Conservation (phyloP, 2,329 filamentous ascomycete species). For the Ophiocordyceps camponoti-floridani region DNA sequence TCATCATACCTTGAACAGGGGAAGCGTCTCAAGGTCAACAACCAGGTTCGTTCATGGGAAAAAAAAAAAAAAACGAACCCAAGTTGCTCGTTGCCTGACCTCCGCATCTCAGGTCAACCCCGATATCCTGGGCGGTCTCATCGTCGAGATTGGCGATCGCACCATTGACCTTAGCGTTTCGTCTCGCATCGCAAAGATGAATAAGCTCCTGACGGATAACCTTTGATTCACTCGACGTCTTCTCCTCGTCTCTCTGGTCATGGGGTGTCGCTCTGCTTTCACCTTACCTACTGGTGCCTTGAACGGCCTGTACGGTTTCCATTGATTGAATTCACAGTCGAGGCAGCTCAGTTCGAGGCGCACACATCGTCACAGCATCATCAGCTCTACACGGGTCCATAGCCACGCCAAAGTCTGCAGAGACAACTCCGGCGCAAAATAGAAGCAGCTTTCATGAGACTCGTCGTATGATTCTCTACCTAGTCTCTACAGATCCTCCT, state of each 20-base stretch:
- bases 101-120: conserved; percentile 56
- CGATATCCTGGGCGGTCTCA: conserved; percentile 80
- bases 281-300: neutral
- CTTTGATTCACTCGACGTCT: conserved; percentile 43
- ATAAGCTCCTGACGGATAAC: conserved; percentile 94
- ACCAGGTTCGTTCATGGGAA: conserved; percentile 64
- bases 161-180: conserved; percentile 97
- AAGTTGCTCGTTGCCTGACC: neutral
- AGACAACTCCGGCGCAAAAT: neutral
- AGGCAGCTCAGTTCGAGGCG: too few relatives aligned
- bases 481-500: neutral
- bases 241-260: neutral
- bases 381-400: neutral
- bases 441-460: neutral
- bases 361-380: neutral
- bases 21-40: conserved; percentile 96
- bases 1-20: conserved; percentile 73
- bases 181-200: conserved; percentile 89
- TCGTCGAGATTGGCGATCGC: conserved; percentile 93
- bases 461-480: neutral
- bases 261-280: neutral
- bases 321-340: neutral
- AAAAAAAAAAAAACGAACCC: too few relatives aligned
- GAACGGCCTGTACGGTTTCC: too few relatives aligned
- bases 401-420: neutral